Base-by-base conservation (phyloP, 768 basidiomycete species). In the Amanita exitialis region DNA sequence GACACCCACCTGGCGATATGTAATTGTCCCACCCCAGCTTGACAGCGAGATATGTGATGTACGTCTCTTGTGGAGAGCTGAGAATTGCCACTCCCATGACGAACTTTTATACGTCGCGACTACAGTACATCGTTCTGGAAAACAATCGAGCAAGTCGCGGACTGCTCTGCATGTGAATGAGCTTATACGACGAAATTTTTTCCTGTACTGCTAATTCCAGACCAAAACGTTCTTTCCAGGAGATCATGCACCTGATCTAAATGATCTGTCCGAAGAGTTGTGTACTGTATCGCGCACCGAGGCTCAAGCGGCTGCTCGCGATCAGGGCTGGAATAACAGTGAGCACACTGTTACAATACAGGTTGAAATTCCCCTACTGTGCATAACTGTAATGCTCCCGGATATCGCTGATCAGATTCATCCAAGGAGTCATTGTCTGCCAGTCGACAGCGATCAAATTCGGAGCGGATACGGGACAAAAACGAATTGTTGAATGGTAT, bases 1-100 rank as follows among this genome's bases (percentile, higher is more conserved):
- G 21, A 25, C 10, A 44, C 16, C 27, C 57, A 86, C 88, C 83
- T 83, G 28, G 86, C 88, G 52, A 91, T 84, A 51, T 83, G 79
- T 80, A 72, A 57, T 83, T 84, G 50, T 90, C 84, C 88, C 88
- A 91, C 8, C 89, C 87, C 15, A 81, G 71, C 57, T 75, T 81
- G 45, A 91, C 89, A 35, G 75, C 83, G 13, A 91, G 72, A 55
- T 89, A 91, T 16, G 86, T 89, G 48, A 91, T 87, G 58, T 91
- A 91, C 3, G 85, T 82, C 61, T 89, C 85, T 44, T 76, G 76
- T 0, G 89, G 89, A 20, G 85, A 88, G 62, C 82, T 87, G 53
- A 90, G 66, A 53, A 90, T 77, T 10, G 83, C 86, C 15, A 78
- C 65, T 25, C 89, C 89, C 6, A 90, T 74, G 4, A 91, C 85